Percentiles rank a stretch among this genome's conserved stretches.
Evolutionary conservation across 441 rosid genomes (phyloP).

Genomic region (Corymbia citriodora): DNA sequence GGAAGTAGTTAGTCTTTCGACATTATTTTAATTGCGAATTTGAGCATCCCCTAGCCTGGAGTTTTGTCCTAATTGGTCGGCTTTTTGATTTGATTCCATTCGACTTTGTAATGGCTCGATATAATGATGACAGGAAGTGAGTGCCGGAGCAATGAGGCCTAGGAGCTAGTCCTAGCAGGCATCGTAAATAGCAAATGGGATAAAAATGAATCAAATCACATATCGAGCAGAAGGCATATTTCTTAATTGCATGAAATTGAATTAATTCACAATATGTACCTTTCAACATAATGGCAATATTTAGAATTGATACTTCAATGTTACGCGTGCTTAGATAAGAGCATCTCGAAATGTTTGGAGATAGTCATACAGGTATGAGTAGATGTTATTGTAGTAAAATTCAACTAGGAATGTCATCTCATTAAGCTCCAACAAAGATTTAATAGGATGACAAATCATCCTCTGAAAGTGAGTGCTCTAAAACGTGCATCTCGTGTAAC

Average conservation of each 20-base stretch:
- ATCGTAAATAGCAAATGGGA: not conserved
- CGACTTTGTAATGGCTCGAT: not conserved
- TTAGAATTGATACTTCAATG: not conserved
- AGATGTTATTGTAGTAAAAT: not conserved
- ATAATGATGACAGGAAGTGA: not conserved
- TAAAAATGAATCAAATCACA: not conserved
- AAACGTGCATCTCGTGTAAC: not conserved
- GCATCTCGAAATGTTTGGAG: not conserved
- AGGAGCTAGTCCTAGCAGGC: not conserved
- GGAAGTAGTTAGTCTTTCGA: not conserved
- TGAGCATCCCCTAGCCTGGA: not conserved
- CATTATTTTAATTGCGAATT: not conserved
- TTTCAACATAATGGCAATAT: not conserved
- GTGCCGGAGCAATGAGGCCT: not conserved
- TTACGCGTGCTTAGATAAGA: not conserved
- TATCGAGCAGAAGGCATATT: rapidly evolving
- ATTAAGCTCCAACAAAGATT: not conserved
- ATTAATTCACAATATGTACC: not conserved
- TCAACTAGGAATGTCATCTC: not conserved
- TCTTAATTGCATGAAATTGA: not conserved
- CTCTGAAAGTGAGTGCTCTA: not conserved
- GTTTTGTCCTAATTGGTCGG: not conserved
- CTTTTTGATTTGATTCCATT: rapidly evolving
- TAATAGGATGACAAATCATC: not conserved
- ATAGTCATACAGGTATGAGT: not conserved